Evolutionary conservation across 2,329 filamentous ascomycete genomes (phyloP).

Genomic region (Bertia moriformis): DNA sequence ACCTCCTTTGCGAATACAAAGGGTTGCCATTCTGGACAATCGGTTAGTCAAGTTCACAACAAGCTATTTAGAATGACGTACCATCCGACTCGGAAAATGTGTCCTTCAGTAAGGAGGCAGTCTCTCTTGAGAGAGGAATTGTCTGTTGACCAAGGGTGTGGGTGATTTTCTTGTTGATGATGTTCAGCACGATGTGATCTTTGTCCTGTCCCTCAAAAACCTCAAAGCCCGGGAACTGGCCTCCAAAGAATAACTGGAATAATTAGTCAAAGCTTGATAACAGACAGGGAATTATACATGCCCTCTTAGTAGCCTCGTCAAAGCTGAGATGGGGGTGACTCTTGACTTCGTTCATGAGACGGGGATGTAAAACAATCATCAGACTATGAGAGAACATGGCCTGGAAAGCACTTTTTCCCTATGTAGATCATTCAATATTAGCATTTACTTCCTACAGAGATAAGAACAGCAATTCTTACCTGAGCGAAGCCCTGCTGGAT

Average conservation of each 20-base stretch:
- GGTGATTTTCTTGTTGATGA: conserved; percentile 14
- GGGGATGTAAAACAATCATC: conserved; percentile 13
- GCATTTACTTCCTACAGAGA: conserved; percentile 11
- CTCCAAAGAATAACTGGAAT: conserved; percentile 7
- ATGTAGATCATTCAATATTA: conserved; percentile 3
- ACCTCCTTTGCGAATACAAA: conserved; percentile 18
- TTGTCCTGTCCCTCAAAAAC: conserved; percentile 9
- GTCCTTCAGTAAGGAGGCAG: neutral
- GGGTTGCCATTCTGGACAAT: conserved; percentile 20
- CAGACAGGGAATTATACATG: neutral
- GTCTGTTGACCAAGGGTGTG: conserved; percentile 12
- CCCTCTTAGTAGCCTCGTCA: conserved; percentile 10
- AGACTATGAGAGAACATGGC: conserved; percentile 9
- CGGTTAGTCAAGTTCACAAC: neutral
- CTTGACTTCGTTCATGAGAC: conserved; percentile 15
- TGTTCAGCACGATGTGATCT: conserved; percentile 6
- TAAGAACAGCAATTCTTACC: conserved; percentile 7
- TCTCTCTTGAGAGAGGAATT: neutral
- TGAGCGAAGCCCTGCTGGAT: neutral
- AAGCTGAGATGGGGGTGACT: conserved; percentile 13
- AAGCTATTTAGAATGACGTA: no score
- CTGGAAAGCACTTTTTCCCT: conserved; percentile 13
- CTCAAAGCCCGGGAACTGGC: conserved; percentile 14
- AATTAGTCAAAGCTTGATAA: neutral
- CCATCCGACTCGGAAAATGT: no score